These are phyloP conservation scores for Peltaster fructicola DNA, from an alignment of 2,329 filamentous ascomycete genomes.

Conservation along the genomic window DNA sequence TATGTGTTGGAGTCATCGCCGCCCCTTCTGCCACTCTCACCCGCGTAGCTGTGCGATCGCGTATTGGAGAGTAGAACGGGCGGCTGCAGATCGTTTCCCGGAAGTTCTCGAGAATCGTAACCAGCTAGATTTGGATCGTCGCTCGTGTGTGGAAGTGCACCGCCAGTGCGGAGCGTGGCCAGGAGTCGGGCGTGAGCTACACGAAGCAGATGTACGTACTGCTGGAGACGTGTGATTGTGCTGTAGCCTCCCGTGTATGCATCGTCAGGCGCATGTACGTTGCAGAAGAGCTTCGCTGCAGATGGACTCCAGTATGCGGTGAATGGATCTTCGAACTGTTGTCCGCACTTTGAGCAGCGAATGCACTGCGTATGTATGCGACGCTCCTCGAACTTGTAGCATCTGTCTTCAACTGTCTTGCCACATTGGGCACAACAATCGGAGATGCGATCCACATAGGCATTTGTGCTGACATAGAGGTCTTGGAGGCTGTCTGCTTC, in stretches of 20 bases:
- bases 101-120: slow-evolving; percentile 45
- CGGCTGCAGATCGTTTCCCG: slow-evolving; percentile 29
- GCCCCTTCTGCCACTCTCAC: slow-evolving; percentile 36
- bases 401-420: slow-evolving; percentile 88
- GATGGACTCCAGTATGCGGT: slow-evolving; percentile 54
- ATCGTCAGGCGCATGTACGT: slow-evolving; percentile 28
- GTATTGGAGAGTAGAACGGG: slow-evolving; percentile 44
- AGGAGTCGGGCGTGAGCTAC: slow-evolving; percentile 81
- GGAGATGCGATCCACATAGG: slow-evolving; percentile 28
- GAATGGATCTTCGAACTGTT: slow-evolving; percentile 50
- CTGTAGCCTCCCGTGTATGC: slow-evolving; percentile 46
- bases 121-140: slow-evolving; percentile 53
- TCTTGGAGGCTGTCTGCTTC: slow-evolving; percentile 44
- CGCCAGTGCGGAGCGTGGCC: slow-evolving; percentile 68
- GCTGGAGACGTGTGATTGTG: slow-evolving; percentile 68
- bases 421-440: slow-evolving; percentile 72
- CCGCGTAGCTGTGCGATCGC: slow-evolving; percentile 57
- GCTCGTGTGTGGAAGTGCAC: slow-evolving; percentile 54
- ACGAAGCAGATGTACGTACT: slow-evolving; percentile 83
- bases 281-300: slow-evolving; percentile 54
- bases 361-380: slow-evolving; percentile 77
- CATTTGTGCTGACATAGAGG: slow-evolving; percentile 22
- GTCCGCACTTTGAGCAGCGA: slow-evolving; percentile 49
- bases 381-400: slow-evolving; percentile 53
- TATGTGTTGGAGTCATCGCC: slow-evolving; percentile 68